phyloP scores from a whole-genome alignment of 306 rosid species.

The Vigna nakashimae region DNA sequence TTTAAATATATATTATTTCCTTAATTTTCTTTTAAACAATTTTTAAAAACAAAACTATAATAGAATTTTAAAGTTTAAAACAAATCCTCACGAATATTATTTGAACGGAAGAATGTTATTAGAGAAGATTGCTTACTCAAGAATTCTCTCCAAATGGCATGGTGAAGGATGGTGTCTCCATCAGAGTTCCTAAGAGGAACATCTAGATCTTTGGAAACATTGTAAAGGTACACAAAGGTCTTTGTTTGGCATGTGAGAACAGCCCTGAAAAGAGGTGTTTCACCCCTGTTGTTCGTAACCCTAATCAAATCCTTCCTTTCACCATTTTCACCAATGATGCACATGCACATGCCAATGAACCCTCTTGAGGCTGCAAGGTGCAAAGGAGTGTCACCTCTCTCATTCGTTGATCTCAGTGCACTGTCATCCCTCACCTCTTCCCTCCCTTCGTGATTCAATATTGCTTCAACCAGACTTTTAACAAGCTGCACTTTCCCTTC shows the following conservation, averaged over 20 bases:
- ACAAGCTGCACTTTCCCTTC: not conserved
- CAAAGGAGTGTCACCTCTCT: constrained; percentile 24
- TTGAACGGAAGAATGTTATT: no score
- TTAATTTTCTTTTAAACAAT: no score
- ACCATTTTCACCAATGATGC: not conserved
- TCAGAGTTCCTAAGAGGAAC: not conserved
- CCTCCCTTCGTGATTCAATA: not conserved
- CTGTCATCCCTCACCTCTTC: not conserved
- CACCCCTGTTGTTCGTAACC: not conserved
- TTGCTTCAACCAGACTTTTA: not conserved
- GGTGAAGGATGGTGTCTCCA: constrained; percentile 39
- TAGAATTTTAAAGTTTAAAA: no score
- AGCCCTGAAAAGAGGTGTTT: constrained; percentile 57
- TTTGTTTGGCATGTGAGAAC: constrained; percentile 35
- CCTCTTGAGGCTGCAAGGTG: constrained; percentile 32
- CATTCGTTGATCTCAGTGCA: not conserved
- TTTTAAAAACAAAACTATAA: no score
- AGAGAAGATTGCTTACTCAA: constrained; percentile 17
- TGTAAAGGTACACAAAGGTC: constrained; percentile 11
- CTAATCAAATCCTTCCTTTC: constrained; percentile 32
- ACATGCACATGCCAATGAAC: constrained; percentile 13
- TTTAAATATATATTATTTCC: no score
- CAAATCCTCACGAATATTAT: no score
- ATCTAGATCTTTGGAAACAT: not conserved
- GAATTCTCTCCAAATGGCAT: constrained; percentile 34